Conservation (phyloP, 805 yeast genomes). For the Soucietia sequanensis region DNA sequence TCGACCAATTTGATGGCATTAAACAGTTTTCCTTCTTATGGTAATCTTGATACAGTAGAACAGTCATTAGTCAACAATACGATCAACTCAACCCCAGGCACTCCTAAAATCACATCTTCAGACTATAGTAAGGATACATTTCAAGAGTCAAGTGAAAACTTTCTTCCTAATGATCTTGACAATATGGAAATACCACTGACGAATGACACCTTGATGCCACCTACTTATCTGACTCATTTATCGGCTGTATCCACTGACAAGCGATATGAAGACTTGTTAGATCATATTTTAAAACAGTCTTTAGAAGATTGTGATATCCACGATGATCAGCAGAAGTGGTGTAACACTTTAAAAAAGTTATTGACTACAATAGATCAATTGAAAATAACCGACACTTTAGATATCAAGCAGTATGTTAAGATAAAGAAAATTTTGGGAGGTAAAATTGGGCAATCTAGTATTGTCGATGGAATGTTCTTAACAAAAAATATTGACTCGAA, state of each 20-base stretch:
- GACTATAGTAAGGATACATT: not conserved
- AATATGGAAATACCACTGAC: not conserved
- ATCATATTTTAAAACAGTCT: conserved; percentile 55
- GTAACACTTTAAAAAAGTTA: conserved; percentile 45
- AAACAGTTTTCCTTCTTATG: not conserved
- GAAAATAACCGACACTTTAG: conserved; percentile 72
- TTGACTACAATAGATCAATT: conserved; percentile 57
- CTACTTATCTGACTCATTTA: not conserved
- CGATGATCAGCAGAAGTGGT: conserved; percentile 56
- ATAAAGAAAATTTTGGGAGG: conserved; percentile 85
- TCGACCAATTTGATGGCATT: conserved; percentile 1
- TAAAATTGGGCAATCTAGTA: conserved; percentile 52
- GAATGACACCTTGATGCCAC: not conserved
- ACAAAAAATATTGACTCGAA: conserved; percentile 81
- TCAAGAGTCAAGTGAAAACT: not conserved
- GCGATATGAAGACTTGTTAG: conserved; percentile 43
- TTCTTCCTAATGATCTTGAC: not conserved
- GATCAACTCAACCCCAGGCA: not conserved
- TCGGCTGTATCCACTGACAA: conserved; percentile 4
- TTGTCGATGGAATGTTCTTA: conserved; percentile 78
- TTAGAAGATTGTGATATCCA: conserved; percentile 59
- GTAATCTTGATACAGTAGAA: not conserved
- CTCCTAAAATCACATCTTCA: not conserved
- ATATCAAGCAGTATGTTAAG: conserved; percentile 85
- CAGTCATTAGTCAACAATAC: not conserved